Evolutionary conservation across 257 asterid species (phyloP), one percentile per base, ranked within the genome.

Genomic region (Marsdenia floribunda): DNA sequence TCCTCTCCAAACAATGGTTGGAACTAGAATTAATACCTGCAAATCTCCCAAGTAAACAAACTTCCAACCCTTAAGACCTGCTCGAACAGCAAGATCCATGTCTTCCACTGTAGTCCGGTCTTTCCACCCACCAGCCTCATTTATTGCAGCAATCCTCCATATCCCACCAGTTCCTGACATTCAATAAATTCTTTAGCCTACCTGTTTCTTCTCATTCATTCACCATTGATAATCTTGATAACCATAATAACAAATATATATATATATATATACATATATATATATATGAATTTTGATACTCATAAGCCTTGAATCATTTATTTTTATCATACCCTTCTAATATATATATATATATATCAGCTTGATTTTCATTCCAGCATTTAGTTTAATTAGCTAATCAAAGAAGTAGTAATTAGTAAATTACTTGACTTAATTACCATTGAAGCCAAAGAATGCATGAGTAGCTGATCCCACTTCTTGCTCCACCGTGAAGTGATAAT

Each of bases 391-490:
- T 65, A 24, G 68, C 16, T 42, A 71, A 35, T 6, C n/a, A 46
- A 15, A n/a, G 9, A 71, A 35, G 14, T 15, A 44, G 2, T 22
- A 24, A 1, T 6, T 22, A 38, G 0, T 3, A 11, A 53, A n/a
- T 40, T 14, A 29, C 2, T 15, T 49, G 21, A 67, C 79, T 68
- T 73, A 90, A 97, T 68, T 73, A 90, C 98, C 98, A 70, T 94
- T 94, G 86, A 94, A 94, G 77, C 98, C 98, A 77, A 94, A 94
- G 88, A 94, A 94, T 58, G 98, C 98, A 86, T 94, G 98, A 74
- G 98, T 94, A 53, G 98, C 83, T 40, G 98, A 91, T 46, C 98
- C 98, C 59, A 94, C 98, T 87, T 94, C 98, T 88, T 94, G 98
- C 82, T 94, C 98, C 63, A 94, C 97, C 5, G 86, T 93, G 40